phyloP scores from a whole-genome alignment of 2,329 filamentous ascomycete genomes.

The Colletotrichum caudatum region DNA sequence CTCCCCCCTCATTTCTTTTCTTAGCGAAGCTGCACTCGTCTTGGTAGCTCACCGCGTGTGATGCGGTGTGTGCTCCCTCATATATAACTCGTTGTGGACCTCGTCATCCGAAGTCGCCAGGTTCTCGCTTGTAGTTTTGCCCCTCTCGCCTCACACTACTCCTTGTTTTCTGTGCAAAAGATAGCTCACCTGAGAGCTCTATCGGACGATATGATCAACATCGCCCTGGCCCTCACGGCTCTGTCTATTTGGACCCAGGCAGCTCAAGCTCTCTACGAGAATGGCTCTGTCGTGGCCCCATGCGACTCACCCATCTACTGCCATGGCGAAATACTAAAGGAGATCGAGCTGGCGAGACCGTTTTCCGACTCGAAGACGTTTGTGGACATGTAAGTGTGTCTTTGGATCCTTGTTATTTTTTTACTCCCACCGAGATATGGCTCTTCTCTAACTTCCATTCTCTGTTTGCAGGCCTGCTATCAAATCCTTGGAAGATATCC shows the following conservation, averaged over 20 bases:
- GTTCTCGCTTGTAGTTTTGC: not conserved
- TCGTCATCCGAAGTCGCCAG: conserved; percentile 20
- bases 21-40: conserved; percentile 4
- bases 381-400: conserved; percentile 71
- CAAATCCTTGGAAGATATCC: conserved; percentile 68
- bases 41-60: conserved; percentile 3
- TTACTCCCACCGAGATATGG: not conserved
- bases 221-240: conserved; percentile 20
- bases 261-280: conserved; percentile 64
- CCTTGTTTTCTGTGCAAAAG: not conserved
- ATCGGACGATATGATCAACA: conserved; percentile 15
- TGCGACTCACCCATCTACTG: conserved; percentile 78
- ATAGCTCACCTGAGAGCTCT: conserved; percentile 1
- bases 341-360: conserved; percentile 72
- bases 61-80: not conserved
- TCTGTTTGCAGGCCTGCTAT: conserved; percentile 65
- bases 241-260: conserved; percentile 43
- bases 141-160: not conserved
- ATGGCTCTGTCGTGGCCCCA: conserved; percentile 71
- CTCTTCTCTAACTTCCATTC: conserved; percentile 36
- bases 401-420: no score
- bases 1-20: not conserved
- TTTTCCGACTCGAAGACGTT: conserved; percentile 79
- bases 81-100: conserved; percentile 21
- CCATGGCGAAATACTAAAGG: conserved; percentile 71